Base-by-base conservation (phyloP, 768 basidiomycete species). In the Pleurotus tuber-regium region DNA sequence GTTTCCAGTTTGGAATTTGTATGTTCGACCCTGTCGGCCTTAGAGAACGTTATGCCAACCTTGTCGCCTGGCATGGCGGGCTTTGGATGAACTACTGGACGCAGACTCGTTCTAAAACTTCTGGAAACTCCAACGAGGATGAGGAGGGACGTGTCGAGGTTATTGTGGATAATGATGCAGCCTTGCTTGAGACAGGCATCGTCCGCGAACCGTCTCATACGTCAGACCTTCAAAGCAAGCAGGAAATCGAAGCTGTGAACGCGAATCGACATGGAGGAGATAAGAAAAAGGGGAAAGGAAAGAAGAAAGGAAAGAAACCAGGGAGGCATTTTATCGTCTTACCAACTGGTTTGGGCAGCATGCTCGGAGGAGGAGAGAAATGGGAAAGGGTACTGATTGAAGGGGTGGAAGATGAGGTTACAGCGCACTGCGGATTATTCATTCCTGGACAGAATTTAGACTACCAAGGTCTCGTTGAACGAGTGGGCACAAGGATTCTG, bases 41-140 rank as follows among this genome's bases (percentile, higher is more conserved):
- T 35, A 71, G 70, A 44, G 64, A 68, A 4, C 75, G 82, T n/a
- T 84, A 83, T 57, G 56, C 63, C 9, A 62, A 55, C 10, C 65
- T 84, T 14, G 74, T 77, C 4, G 62, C 55, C 0, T 83, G 82
- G 80, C 57, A 67, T 29, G 71, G 74, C n/a, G 78, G 77, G 2
- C 38, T 74, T 29, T 83, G 82, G 82, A 63, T 79, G 9, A 82
- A 82, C 61, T 83, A 80, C 56, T 84, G 78, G 78, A 83, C 80
- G n/a, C 67, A 73, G 44, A 80, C 79, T 0, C 48, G 64, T 8
- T 59, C 70, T 38, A 52, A 53, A 50, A 16, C 18, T 11, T 38
- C 53, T 33, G n/a, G 18, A 24, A 31, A 43, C 12, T 43, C 46
- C 25, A 46, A 57, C 24, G 43, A 56, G n/a, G 43, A 54, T 28